These are phyloP conservation scores for Clavulina sp. DNA, from an alignment of 768 basidiomycete genomes.

Conservation along the genomic window DNA sequence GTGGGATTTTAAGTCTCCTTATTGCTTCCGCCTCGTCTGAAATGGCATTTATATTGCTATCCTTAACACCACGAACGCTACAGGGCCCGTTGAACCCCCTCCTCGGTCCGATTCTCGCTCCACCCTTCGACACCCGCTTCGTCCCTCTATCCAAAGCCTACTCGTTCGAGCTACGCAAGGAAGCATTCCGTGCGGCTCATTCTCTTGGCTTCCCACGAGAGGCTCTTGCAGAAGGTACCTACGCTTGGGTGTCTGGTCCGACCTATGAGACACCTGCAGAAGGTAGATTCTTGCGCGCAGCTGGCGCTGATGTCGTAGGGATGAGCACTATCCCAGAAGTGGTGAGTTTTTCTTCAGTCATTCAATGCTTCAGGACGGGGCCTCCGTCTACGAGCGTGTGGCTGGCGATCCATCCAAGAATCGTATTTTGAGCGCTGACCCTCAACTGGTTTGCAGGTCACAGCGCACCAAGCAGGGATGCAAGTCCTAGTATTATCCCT, in stretches of 20 bases:
- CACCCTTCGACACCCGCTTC: conserved; percentile 46
- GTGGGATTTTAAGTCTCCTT: no score
- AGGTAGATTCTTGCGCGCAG: conserved; percentile 52
- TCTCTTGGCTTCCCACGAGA: conserved; percentile 33
- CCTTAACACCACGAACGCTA: neutral
- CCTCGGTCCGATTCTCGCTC: conserved; percentile 47
- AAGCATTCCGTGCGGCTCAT: conserved; percentile 55
- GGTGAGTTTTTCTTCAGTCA: conserved; percentile 17
- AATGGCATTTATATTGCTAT: neutral
- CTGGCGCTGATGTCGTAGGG: conserved; percentile 80
- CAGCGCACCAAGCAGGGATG: conserved; percentile 56
- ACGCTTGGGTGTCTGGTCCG: conserved; percentile 83
- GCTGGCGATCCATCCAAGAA: no score
- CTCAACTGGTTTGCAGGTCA: conserved; percentile 14
- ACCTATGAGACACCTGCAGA: conserved; percentile 84
- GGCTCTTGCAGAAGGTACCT: conserved; percentile 62
- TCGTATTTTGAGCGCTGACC: neutral
- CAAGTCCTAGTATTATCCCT: conserved; percentile 66
- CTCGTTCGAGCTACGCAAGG: conserved; percentile 47
- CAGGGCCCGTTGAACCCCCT: conserved; percentile 58
- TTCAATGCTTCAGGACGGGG: neutral
- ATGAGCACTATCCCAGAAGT: conserved; percentile 92
- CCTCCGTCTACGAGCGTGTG: neutral
- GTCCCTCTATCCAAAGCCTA: conserved; percentile 75
- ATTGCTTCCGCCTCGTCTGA: neutral